Percentiles rank a stretch among this genome's conserved stretches.
Conservation (phyloP, 257 asterid genomes). For the Jacaranda mimosifolia region DNA sequence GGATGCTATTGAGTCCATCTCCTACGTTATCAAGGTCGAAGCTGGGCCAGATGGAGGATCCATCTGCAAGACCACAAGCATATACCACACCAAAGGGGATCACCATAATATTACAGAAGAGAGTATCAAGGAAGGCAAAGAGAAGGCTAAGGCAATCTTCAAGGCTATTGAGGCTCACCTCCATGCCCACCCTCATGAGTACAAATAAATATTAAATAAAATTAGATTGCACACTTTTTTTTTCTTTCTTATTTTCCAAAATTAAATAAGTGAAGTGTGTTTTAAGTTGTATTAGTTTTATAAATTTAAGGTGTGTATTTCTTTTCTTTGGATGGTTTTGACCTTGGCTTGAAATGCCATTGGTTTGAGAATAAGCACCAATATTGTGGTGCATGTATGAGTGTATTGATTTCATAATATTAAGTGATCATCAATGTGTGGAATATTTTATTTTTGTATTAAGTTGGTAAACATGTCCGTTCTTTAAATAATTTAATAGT, state of each 20-base stretch:
- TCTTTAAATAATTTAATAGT: no score
- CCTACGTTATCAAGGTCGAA: conserved; percentile 45
- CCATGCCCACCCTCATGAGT: conserved; percentile 46
- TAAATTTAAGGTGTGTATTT: not conserved
- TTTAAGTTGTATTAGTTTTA: not conserved
- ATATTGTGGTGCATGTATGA: no score
- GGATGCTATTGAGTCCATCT: conserved; percentile 46
- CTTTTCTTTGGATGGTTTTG: no score
- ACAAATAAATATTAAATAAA: not conserved
- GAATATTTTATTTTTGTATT: no score
- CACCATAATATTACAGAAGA: conserved; percentile 40
- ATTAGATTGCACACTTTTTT: not conserved
- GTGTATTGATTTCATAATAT: no score
- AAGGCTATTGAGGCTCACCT: conserved; percentile 50
- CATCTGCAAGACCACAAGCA: conserved; percentile 37
- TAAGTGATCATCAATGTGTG: no score
- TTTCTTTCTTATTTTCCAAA: not conserved
- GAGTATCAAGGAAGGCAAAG: conserved; percentile 45
- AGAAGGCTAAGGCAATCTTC: conserved; percentile 41
- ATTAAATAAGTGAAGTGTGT: not conserved
- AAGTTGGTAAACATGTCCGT: no score
- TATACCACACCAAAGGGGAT: conserved; percentile 46
- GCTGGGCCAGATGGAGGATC: conserved; percentile 55
- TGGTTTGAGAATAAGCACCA: no score
- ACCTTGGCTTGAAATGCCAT: no score